Conservation (phyloP, 495 filamentous ascomycete genomes). For the Penicillium odoratum region DNA sequence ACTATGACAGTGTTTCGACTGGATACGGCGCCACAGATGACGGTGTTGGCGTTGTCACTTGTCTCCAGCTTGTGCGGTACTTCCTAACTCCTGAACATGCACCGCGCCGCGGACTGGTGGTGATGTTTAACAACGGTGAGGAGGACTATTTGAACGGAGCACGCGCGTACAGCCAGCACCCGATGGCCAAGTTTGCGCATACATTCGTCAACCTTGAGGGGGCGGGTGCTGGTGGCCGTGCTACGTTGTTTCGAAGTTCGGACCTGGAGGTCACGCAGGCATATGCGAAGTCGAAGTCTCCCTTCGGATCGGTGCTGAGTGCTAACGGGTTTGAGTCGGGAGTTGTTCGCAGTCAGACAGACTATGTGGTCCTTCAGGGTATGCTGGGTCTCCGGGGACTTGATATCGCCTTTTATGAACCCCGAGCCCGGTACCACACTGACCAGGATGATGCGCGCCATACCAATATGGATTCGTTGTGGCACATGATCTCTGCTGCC, state of each 20-base stretch:
- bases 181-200: slow-evolving; percentile 71
- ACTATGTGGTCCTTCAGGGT: slow-evolving; percentile 84
- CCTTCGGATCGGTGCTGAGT: slow-evolving; percentile 79
- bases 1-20: slow-evolving; percentile 93
- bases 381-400: slow-evolving; percentile 81
- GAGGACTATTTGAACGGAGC: slow-evolving; percentile 93
- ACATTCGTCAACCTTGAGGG: slow-evolving; percentile 95
- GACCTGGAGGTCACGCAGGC: slow-evolving; percentile 82
- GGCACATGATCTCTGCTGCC: slow-evolving; percentile 90
- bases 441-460: slow-evolving; percentile 83
- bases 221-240: slow-evolving; percentile 88
- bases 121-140: slow-evolving; percentile 92
- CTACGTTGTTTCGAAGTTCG: slow-evolving; percentile 80
- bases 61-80: slow-evolving; percentile 84
- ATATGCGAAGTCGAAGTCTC: slow-evolving; percentile 68
- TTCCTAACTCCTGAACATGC: slow-evolving; percentile 77
- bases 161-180: slow-evolving; percentile 79
- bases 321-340: slow-evolving; percentile 81
- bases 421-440: slow-evolving; percentile 87
- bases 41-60: slow-evolving; percentile 82
- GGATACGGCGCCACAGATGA: slow-evolving; percentile 93
- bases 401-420: slow-evolving; percentile 88
- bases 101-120: slow-evolving; percentile 77
- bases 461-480: slow-evolving; percentile 71
- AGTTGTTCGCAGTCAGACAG: slow-evolving; percentile 79